Evolutionary conservation across 1,284 basidiomycete species (phyloP).

Genomic region (Neonothopanus nambi): DNA sequence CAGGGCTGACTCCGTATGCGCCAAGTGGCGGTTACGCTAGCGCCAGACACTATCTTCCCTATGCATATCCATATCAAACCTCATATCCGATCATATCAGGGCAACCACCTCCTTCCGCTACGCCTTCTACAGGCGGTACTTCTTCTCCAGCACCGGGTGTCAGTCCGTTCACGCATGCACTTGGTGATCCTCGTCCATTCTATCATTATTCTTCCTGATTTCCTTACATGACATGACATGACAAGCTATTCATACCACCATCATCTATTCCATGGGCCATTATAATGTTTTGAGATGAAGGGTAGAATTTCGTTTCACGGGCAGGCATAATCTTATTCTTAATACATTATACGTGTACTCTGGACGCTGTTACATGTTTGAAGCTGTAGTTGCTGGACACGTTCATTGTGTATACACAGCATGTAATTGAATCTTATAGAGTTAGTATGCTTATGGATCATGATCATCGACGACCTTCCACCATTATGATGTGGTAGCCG

Average conservation of each 20-base stretch:
- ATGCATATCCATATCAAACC: constrained; percentile 6
- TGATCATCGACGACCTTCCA: constrained; percentile 68
- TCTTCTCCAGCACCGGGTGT: no score
- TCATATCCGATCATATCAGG: neutral
- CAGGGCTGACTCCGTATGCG: constrained; percentile 1
- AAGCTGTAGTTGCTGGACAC: neutral
- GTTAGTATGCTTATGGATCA: neutral
- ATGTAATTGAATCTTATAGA: neutral
- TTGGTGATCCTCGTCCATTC: neutral
- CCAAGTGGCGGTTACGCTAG: neutral
- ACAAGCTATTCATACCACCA: no score
- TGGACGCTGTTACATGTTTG: no score
- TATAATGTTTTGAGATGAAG: no score
- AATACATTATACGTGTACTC: no score
- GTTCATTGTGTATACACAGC: neutral
- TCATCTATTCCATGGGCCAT: no score
- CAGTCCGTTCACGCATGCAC: neutral
- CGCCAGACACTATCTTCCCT: constrained; percentile 7
- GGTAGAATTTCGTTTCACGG: no score
- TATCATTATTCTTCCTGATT: neutral
- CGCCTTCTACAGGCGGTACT: neutral
- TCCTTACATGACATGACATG: no score
- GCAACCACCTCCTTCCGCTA: neutral
- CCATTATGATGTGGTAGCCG: constrained; percentile 90
- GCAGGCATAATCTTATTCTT: no score